Percentiles rank a stretch among this genome's conserved stretches.
These are phyloP conservation scores for Otatea glauca DNA, from an alignment of 176 grass and related monocot species.

Conservation along the genomic window DNA sequence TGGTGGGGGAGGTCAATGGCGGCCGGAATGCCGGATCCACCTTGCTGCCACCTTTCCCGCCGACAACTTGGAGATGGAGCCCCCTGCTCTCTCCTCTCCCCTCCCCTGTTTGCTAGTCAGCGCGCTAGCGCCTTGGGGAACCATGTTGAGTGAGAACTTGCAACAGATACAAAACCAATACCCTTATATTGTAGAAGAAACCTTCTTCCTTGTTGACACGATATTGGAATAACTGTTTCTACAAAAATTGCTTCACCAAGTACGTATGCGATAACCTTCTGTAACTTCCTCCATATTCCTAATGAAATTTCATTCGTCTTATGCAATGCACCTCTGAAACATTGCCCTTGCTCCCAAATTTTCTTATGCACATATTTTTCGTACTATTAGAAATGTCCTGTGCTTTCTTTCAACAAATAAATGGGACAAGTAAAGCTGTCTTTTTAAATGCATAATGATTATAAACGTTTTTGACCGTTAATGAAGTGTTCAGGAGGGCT, in stretches of 20 bases:
- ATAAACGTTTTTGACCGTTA: too few relatives aligned
- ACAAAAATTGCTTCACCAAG: not conserved
- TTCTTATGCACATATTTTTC: not conserved
- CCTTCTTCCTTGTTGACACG: not conserved
- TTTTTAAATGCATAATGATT: not conserved
- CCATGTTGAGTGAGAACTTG: too few relatives aligned
- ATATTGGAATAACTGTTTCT: not conserved
- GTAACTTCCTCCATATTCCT: not conserved
- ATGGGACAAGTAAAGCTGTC: not conserved
- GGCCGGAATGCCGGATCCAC: too few relatives aligned
- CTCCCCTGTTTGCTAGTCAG: too few relatives aligned
- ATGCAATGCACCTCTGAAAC: not conserved
- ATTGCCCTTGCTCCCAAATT: not conserved
- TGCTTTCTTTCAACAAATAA: constrained; percentile 14
- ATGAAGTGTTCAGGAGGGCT: too few relatives aligned
- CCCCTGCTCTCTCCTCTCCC: too few relatives aligned
- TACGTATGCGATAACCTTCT: not conserved
- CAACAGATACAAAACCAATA: not conserved
- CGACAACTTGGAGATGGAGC: too few relatives aligned
- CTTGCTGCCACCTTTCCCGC: too few relatives aligned
- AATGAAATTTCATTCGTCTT: not conserved
- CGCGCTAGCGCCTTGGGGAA: too few relatives aligned
- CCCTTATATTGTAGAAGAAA: too few relatives aligned
- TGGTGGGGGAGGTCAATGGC: too few relatives aligned
- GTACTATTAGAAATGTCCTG: not conserved